Base-by-base conservation (phyloP, 2,329 filamentous ascomycete genomes). In the Xylaria sp. region DNA sequence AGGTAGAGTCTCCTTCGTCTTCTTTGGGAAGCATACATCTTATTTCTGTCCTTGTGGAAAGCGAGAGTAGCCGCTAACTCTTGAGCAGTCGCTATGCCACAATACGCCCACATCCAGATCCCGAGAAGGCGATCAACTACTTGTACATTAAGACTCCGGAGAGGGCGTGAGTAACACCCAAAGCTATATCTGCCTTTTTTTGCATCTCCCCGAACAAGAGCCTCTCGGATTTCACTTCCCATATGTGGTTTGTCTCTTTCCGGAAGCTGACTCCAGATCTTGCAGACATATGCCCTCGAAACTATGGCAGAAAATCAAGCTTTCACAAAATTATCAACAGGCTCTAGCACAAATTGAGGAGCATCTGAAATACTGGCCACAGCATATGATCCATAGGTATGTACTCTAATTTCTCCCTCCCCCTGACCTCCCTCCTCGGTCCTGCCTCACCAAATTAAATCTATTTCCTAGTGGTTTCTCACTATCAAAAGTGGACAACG, bases 61-160 rank as follows among this genome's bases (percentile, higher is more conserved):
- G 20, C 29, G 6, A 60, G 33, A 15, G 54, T 39, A 22, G 5
- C 4, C 13, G 45, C 61, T 70, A 55, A 66, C 31, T 27, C 42
- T 45, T 27, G 9, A 59, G 31, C n/a, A 71, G 67, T 42, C 67
- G 69, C 51, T 69, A 70, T 63, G 67, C 70, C 22, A 72, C 70
- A 5, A 65, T 70, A 56, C 63, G 69, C 5, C 57, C 63, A 17
- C 67, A 69, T 38, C 66, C 69, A 36, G 69, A 71, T 58, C 91
- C 94, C 83, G 90, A 80, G 68, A 94, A 92, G 60, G 92, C 92
- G 69, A 89, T 89, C 9, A 86, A 98, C 69, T 98, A 97, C 82
- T 90, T 98, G 64, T 98, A 97, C 86, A 97, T 97, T 86, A 98
- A 97, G 84, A 96, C 93, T 4, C 88, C 94, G 73, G 94, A 97